A percentile compares a stretch with the other conserved stretches of the same genome.
These are phyloP conservation scores for Zygoascus hellenicus DNA, from an alignment of 1,139 yeast species.

Conservation along the genomic window DNA sequence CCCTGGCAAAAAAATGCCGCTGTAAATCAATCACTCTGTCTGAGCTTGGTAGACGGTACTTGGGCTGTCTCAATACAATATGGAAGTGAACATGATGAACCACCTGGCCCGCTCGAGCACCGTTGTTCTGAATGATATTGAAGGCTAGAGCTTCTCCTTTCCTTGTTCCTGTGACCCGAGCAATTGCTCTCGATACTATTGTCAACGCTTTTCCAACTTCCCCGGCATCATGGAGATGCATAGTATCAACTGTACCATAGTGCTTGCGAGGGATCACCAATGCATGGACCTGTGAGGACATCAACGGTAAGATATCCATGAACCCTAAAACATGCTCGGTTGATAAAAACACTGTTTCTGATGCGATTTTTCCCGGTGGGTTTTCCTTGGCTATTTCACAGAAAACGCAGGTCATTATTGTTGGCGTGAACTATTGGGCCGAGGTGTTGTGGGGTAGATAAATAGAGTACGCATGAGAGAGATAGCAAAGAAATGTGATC, in stretches of 20 bases:
- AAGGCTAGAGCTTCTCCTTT: constrained; percentile 58
- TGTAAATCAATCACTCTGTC: constrained; percentile 3
- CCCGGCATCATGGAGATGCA: constrained; percentile 60
- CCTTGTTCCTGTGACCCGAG: constrained; percentile 13
- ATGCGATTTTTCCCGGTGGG: constrained; percentile 18
- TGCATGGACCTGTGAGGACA: constrained; percentile 62
- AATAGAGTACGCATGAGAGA: too few relatives aligned
- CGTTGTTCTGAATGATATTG: constrained; percentile 81
- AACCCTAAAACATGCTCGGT: constrained; percentile 42
- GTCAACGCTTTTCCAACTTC: constrained; percentile 65
- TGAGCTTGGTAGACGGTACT: constrained; percentile 8
- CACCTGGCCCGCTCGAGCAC: constrained; percentile 78
- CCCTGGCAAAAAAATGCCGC: constrained; percentile 26
- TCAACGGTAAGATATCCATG: constrained; percentile 72
- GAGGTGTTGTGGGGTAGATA: too few relatives aligned
- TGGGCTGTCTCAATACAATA: constrained; percentile 27
- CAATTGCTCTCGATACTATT: constrained; percentile 52
- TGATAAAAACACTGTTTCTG: constrained; percentile 24
- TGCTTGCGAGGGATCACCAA: constrained; percentile 77
- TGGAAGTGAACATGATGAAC: constrained; percentile 93
- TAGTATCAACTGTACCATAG: constrained; percentile 71
- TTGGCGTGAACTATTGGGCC: too few relatives aligned
- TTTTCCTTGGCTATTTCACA: constrained; percentile 23
- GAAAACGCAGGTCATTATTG: constrained; percentile 21
- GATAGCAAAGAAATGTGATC: too few relatives aligned